phyloP scores from a whole-genome alignment of 2,329 filamentous ascomycete species.

The Scytalidium sp. region DNA sequence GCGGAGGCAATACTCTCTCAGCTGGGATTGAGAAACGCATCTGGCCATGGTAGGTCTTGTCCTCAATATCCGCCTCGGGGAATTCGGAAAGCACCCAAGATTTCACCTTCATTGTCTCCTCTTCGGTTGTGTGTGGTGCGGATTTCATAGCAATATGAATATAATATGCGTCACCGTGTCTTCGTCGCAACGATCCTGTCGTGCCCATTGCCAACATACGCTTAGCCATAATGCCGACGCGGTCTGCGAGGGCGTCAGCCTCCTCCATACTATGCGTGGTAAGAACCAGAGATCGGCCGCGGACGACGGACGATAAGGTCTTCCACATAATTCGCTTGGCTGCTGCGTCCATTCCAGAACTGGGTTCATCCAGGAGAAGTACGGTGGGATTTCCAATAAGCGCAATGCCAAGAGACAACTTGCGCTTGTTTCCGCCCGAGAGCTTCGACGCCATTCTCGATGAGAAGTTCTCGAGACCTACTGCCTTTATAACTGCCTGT shows the following conservation, averaged over 20 bases:
- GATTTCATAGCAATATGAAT: conserved; percentile 63
- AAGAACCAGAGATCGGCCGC: conserved; percentile 77
- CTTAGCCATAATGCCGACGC: conserved; percentile 81
- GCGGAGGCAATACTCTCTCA: conserved; percentile 30
- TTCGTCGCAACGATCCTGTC: conserved; percentile 65
- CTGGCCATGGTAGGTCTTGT: conserved; percentile 79
- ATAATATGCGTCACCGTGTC: conserved; percentile 76
- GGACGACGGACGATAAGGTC: conserved; percentile 70
- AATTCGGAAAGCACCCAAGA: conserved; percentile 63
- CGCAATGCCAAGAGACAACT: conserved; percentile 83
- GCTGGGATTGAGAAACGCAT: conserved; percentile 77
- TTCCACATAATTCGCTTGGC: conserved; percentile 93
- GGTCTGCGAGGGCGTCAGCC: conserved; percentile 79
- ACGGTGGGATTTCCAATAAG: conserved; percentile 90
- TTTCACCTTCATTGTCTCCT: conserved; percentile 65
- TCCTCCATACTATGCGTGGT: conserved; percentile 97
- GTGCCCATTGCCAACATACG: conserved; percentile 84
- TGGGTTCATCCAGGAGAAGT: conserved; percentile 84
- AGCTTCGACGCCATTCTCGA: conserved; percentile 75
- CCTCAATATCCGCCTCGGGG: conserved; percentile 64
- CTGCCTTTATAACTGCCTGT: conserved; percentile 71
- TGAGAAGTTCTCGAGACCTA: conserved; percentile 70
- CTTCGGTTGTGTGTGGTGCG: conserved; percentile 68
- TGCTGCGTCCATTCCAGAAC: conserved; percentile 83
- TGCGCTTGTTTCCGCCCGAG: conserved; percentile 91